Base-by-base conservation (phyloP, 2,329 filamentous ascomycete species). In the Alternaria atra region DNA sequence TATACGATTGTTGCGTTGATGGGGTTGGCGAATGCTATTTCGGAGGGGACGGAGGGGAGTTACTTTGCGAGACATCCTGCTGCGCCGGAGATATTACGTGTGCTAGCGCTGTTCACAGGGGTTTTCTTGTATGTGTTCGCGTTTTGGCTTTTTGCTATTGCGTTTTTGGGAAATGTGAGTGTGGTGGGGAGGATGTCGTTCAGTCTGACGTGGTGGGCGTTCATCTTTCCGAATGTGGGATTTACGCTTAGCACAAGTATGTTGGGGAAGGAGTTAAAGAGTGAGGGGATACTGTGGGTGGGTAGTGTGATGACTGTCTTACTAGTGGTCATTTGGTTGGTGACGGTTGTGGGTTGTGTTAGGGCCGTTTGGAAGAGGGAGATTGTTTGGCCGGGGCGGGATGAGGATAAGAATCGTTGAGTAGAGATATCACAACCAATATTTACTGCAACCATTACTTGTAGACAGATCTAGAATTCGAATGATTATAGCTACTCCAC, bases 1-100 rank as follows among this genome's bases (percentile, higher is more conserved):
- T 92, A 91, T 78, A 92, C 90, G 0, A 86, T 87, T n/a, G 80
- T 91, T 3, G 89, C 90, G 0, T 80, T 92, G 23, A 86, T 92
- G 20, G 89, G 89, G 25, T 87, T 91, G 82, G 84, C 89, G 0
- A 80, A 83, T 25, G 83, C 83, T 1, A 73, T 89, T 0, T 80
- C 68, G 2, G 77, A 83, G 17, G 79, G 83, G 48, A 23, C 37
- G 0, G 74, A 66, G 34, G 68, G 2, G 20, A 20, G 65, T 0
- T 76, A 71, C 46, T 74, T 75, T 29, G 60, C 62, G 5, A 55
- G 43, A 0, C 65, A 76, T 61, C 58, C 65, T 1, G n/a, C 10
- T 3, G 61, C 71, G 3, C 67, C 59, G 2, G 64, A 65, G 9
- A 61, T 82, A 4, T 68, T 84, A 53, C 72, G 80, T 34, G 75